Evolutionary conservation across 31 red algal species (phyloP).

Genomic region (Odonthalia washingtoniensis): DNA sequence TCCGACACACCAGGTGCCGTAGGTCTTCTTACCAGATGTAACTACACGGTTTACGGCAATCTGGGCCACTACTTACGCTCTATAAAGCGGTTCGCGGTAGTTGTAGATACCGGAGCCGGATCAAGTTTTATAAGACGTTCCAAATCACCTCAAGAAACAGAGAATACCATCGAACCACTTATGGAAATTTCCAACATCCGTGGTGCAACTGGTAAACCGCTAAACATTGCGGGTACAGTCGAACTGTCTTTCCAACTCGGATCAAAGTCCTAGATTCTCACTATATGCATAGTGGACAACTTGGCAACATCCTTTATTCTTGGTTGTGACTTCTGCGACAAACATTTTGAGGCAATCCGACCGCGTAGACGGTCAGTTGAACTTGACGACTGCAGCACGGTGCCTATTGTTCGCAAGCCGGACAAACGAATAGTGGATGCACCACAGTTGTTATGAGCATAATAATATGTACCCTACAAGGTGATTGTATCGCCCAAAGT

Average conservation of each 20-base stretch:
- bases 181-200: no score
- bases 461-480: not conserved
- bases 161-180: no score
- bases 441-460: not conserved
- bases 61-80: not conserved
- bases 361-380: no score
- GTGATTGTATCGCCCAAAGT: not conserved
- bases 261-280: not conserved
- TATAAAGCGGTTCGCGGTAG: not conserved
- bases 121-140: not conserved
- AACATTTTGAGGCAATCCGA: no score
- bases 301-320: not conserved
- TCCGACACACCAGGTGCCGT: no score
- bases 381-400: not conserved
- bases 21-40: not conserved
- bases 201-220: no score
- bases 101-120: constrained; percentile 9
- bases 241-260: not conserved
- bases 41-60: constrained; percentile 25
- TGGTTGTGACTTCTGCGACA: no score
- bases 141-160: not conserved
- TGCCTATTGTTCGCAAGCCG: not conserved
- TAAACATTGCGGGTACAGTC: no score
- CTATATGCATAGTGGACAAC: not conserved
- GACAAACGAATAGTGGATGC: not conserved